Evolutionary conservation across 2,329 filamentous ascomycete species (phyloP).

Genomic region (Cordyceps cateniannulata): DNA sequence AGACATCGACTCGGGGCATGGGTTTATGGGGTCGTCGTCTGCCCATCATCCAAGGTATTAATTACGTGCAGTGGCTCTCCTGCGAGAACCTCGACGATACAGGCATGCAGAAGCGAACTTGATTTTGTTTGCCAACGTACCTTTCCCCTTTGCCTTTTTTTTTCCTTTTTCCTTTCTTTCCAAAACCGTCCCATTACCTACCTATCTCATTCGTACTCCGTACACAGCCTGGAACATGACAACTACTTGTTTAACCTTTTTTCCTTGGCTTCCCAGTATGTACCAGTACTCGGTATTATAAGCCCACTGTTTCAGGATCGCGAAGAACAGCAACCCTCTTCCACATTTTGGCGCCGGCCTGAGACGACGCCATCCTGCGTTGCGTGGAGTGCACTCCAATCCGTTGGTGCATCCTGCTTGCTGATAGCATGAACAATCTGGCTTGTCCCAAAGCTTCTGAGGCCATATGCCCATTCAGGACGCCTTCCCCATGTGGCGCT

Average conservation of each 20-base stretch:
- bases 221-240: neutral
- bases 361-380: neutral
- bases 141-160: neutral
- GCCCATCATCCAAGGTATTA: neutral
- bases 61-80: slow-evolving; percentile 5
- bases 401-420: neutral
- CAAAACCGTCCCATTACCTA: neutral
- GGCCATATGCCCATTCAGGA: slow-evolving; percentile 5
- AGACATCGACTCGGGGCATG: neutral
- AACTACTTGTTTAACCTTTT: neutral
- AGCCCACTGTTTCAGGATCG: slow-evolving; percentile 12
- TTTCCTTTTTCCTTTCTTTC: neutral
- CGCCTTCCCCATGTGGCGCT: neutral
- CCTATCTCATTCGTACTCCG: neutral
- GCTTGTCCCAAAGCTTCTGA: neutral
- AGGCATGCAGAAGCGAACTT: neutral
- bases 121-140: neutral
- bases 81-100: neutral
- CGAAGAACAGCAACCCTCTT: neutral
- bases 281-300: neutral
- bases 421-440: no score
- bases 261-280: neutral
- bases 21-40: neutral
- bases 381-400: neutral
- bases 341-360: neutral